These are phyloP conservation scores for Apiotrichum gamsii DNA, from an alignment of 1,284 basidiomycete species.

Conservation along the genomic window DNA sequence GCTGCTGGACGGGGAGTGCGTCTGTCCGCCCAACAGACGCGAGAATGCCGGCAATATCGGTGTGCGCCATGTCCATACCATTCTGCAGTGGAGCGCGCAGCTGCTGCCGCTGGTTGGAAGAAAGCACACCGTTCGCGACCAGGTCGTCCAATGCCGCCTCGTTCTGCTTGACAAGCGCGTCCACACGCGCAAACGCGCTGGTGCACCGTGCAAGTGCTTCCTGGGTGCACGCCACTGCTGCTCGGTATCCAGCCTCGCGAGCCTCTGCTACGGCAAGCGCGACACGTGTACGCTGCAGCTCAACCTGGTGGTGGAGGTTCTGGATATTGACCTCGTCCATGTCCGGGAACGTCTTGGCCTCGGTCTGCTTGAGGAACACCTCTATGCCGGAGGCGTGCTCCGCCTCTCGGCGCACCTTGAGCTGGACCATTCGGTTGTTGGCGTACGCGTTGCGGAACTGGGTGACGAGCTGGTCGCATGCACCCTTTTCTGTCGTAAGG, in stretches of 20 bases:
- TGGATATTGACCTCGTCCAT: slow-evolving; percentile 67
- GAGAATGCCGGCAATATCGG: slow-evolving; percentile 2
- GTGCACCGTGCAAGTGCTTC: slow-evolving; percentile 54
- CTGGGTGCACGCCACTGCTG: slow-evolving; percentile 61
- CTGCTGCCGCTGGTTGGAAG: neutral
- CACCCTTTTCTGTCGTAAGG: slow-evolving; percentile 60
- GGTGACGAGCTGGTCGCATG: slow-evolving; percentile 62
- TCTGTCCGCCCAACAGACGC: neutral
- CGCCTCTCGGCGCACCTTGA: slow-evolving; percentile 60
- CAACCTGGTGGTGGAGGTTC: slow-evolving; percentile 65
- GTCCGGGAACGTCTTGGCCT: slow-evolving; percentile 65
- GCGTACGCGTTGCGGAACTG: slow-evolving; percentile 65
- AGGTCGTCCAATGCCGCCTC: too few species aligned
- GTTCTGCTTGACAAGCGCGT: neutral
- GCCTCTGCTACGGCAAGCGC: slow-evolving; percentile 64
- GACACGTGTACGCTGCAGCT: slow-evolving; percentile 63
- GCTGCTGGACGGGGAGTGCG: neutral
- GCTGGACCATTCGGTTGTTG: slow-evolving; percentile 57
- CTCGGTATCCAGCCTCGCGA: slow-evolving; percentile 61
- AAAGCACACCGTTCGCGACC: neutral
- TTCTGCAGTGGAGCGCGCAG: neutral
- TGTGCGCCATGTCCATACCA: neutral
- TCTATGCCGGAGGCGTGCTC: slow-evolving; percentile 77
- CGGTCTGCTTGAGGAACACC: slow-evolving; percentile 69
- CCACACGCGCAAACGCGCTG: slow-evolving; percentile 48